A percentile compares a stretch with the other conserved stretches of the same genome.
Conservation (phyloP, 257 asterid species). For the Henckelia pumila region DNA sequence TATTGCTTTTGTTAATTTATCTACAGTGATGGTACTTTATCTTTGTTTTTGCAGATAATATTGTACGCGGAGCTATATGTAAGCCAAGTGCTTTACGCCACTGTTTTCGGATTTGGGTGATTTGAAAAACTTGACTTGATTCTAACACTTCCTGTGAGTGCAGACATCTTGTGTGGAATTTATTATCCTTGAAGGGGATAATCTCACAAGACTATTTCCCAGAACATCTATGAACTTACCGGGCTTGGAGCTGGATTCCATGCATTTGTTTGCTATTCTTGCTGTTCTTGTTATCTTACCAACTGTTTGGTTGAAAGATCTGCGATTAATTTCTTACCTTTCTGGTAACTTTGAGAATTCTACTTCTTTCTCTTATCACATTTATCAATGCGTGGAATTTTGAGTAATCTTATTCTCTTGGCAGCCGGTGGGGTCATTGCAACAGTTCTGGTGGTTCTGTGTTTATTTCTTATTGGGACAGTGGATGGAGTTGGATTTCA, state of each 20-base stretch:
- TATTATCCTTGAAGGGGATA: conserved; percentile 80
- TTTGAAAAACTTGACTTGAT: neutral
- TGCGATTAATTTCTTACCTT: conserved; percentile 71
- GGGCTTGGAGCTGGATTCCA: conserved; percentile 59
- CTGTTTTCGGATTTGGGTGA: neutral
- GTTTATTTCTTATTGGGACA: conserved; percentile 51
- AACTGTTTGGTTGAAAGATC: conserved; percentile 78
- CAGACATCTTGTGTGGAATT: conserved; percentile 83
- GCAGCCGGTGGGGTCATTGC: conserved; percentile 80
- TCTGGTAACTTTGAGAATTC: conserved; percentile 47
- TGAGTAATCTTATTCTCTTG: conserved; percentile 9
- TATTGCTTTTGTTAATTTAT: neutral
- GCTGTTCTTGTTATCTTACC: conserved; percentile 61
- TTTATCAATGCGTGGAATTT: conserved; percentile 9
- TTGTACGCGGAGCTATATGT: conserved; percentile 82
- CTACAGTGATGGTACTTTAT: conserved; percentile 8
- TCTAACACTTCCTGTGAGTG: conserved; percentile 25
- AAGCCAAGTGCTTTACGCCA: conserved; percentile 30
- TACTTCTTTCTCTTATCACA: conserved; percentile 5
- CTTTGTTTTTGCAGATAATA: conserved; percentile 55
- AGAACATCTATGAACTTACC: conserved; percentile 46
- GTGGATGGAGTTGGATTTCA: conserved; percentile 49
- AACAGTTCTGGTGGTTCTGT: conserved; percentile 48
- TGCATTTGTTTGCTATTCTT: conserved; percentile 55
- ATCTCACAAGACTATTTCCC: conserved; percentile 67